Percentiles rank a stretch among this genome's conserved stretches.
Evolutionary conservation across 2,329 filamentous ascomycete genomes (phyloP).

Genomic region (Talaromyces pinophilus): DNA sequence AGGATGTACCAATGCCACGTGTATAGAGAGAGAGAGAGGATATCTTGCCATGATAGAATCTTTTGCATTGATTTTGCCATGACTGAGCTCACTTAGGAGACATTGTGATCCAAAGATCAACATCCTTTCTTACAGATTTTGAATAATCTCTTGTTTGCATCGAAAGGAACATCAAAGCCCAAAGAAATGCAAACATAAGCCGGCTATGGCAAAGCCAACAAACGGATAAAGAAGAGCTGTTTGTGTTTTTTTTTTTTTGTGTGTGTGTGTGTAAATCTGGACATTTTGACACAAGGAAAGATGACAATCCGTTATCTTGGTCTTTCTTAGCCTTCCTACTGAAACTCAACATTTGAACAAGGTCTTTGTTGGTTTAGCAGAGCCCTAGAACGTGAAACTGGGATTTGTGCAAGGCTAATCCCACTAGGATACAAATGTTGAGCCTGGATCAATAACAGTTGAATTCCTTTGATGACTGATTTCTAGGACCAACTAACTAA

Average conservation of each 20-base stretch:
- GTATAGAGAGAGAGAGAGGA: neutral
- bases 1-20: neutral
- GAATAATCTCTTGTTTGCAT: neutral
- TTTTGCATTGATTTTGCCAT: neutral
- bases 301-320: neutral
- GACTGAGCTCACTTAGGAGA: neutral
- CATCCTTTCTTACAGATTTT: neutral
- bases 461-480: conserved; percentile 9
- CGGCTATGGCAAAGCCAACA: neutral
- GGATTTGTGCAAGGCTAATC: conserved; percentile 7
- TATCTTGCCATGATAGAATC: neutral
- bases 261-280: neutral
- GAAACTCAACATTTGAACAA: conserved; percentile 10
- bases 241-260: neutral
- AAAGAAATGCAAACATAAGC: neutral
- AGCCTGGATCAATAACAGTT: conserved; percentile 6
- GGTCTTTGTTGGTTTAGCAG: neutral
- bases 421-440: conserved; percentile 10
- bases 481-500: conserved; percentile 10
- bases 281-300: conserved; percentile 2
- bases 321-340: neutral
- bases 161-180: conserved; percentile 1
- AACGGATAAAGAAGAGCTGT: conserved; percentile 2
- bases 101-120: neutral
- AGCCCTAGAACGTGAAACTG: neutral